These are phyloP conservation scores for Pestalotiopsis sp. DNA, from an alignment of 2,329 filamentous ascomycete species.

Conservation along the genomic window DNA sequence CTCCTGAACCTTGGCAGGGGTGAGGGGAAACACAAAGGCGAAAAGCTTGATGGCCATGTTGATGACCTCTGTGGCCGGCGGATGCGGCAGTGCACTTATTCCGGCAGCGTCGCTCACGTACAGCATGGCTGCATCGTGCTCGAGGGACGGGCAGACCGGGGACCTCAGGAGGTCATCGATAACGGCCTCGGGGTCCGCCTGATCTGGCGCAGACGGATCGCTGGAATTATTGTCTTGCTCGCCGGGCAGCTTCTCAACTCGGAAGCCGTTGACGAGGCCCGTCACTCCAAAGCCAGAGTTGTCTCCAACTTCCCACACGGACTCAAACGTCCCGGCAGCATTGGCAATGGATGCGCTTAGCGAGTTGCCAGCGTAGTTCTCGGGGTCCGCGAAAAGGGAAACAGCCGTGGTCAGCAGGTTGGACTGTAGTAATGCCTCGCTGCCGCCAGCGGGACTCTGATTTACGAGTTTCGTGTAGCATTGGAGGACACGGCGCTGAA, in stretches of 20 bases:
- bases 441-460: slow-evolving; percentile 79
- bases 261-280: slow-evolving; percentile 77
- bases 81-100: slow-evolving; percentile 61
- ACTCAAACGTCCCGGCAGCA: slow-evolving; percentile 86
- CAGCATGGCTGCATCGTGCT: slow-evolving; percentile 84
- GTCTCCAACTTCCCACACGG: slow-evolving; percentile 91
- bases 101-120: slow-evolving; percentile 62
- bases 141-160: slow-evolving; percentile 79
- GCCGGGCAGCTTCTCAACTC: slow-evolving; percentile 68
- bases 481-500: slow-evolving; percentile 87
- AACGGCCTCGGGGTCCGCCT: slow-evolving; percentile 60
- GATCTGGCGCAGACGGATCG: slow-evolving; percentile 45
- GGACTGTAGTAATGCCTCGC: slow-evolving; percentile 84
- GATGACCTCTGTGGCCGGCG: slow-evolving; percentile 88
- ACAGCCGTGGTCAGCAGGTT: slow-evolving; percentile 89
- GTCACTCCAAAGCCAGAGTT: slow-evolving; percentile 95
- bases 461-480: slow-evolving; percentile 92
- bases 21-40: slow-evolving; percentile 85
- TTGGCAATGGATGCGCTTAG: slow-evolving; percentile 90
- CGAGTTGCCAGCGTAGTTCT: slow-evolving; percentile 81
- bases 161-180: slow-evolving; percentile 64
- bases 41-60: slow-evolving; percentile 94
- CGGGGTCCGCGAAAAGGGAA: slow-evolving; percentile 88
- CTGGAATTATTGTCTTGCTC: slow-evolving; percentile 55
- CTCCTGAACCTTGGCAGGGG: slow-evolving; percentile 89